phyloP scores from a whole-genome alignment of 441 rosid genomes.

The Metrosideros polymorpha region DNA sequence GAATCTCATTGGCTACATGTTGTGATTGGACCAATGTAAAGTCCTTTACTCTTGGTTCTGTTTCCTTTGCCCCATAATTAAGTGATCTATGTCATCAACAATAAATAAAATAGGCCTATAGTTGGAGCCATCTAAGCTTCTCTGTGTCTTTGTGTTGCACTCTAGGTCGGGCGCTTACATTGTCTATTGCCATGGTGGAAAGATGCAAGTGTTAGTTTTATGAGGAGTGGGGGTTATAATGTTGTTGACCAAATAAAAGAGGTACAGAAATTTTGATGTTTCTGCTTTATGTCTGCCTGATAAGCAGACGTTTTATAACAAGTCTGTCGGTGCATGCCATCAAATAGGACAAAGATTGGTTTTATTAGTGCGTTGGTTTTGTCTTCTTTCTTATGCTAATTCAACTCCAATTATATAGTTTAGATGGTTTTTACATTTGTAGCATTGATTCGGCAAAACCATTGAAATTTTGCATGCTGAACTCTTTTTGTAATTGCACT shows the following conservation, averaged over 20 bases:
- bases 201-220: constrained; percentile 51
- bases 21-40: constrained; percentile 63
- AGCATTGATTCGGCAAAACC: not conserved
- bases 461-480: not conserved
- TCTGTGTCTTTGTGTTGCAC: not conserved
- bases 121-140: not conserved
- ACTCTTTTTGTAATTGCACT: not conserved
- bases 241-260: constrained; percentile 42
- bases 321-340: not conserved
- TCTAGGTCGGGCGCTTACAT: constrained; percentile 50
- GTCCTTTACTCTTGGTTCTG: not conserved
- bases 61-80: not conserved
- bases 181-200: constrained; percentile 79
- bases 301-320: not conserved
- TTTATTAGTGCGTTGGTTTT: not conserved
- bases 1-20: constrained; percentile 31
- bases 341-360: not conserved
- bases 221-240: constrained; percentile 63
- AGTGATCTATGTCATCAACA: not conserved
- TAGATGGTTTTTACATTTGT: not conserved
- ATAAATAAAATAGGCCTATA: not conserved
- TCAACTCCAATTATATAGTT: not conserved
- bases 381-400: not conserved
- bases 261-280: constrained; percentile 15
- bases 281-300: not conserved